These are phyloP conservation scores for Alternaria viburni DNA, from an alignment of 2,329 filamentous ascomycete species.

Conservation along the genomic window DNA sequence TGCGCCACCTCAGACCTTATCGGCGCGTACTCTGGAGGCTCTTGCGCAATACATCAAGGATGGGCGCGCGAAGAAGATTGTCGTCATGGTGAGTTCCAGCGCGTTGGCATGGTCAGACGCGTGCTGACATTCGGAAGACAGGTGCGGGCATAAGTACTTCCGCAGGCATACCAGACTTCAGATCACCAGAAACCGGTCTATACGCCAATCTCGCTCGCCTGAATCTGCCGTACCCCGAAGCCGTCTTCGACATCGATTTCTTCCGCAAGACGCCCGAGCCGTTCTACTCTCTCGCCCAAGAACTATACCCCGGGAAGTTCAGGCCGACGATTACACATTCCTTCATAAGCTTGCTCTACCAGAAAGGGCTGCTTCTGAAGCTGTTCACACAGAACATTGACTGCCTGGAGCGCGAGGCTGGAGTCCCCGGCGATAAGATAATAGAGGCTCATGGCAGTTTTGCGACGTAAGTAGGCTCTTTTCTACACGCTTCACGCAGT, in stretches of 20 bases:
- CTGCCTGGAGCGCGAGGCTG: slow-evolving; percentile 86
- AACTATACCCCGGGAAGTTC: slow-evolving; percentile 90
- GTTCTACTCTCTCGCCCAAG: slow-evolving; percentile 90
- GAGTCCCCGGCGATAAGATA: slow-evolving; percentile 79
- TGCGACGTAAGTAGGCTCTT: slow-evolving; percentile 55
- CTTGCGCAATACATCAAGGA: slow-evolving; percentile 82
- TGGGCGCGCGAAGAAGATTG: slow-evolving; percentile 71
- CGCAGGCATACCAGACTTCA: slow-evolving; percentile 85
- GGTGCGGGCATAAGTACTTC: slow-evolving; percentile 86
- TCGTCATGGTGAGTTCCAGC: slow-evolving; percentile 70
- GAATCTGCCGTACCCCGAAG: slow-evolving; percentile 86
- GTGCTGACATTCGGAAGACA: slow-evolving; percentile 54
- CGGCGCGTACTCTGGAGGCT: slow-evolving; percentile 71
- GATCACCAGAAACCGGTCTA: slow-evolving; percentile 89
- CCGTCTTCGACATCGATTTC: slow-evolving; percentile 91
- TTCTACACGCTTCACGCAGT: no score
- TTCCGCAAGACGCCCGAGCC: slow-evolving; percentile 84
- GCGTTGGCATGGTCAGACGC: background rate
- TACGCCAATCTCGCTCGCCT: slow-evolving; percentile 90
- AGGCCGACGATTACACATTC: slow-evolving; percentile 87
- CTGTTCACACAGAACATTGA: slow-evolving; percentile 99
- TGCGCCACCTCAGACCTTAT: slow-evolving; percentile 68
- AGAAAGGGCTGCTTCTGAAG: slow-evolving; percentile 79
- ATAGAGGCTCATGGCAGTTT: slow-evolving; percentile 97
- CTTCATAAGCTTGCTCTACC: slow-evolving; percentile 82